phyloP scores from a whole-genome alignment of 306 rosid genomes.

The Astragalus glycyphyllos region DNA sequence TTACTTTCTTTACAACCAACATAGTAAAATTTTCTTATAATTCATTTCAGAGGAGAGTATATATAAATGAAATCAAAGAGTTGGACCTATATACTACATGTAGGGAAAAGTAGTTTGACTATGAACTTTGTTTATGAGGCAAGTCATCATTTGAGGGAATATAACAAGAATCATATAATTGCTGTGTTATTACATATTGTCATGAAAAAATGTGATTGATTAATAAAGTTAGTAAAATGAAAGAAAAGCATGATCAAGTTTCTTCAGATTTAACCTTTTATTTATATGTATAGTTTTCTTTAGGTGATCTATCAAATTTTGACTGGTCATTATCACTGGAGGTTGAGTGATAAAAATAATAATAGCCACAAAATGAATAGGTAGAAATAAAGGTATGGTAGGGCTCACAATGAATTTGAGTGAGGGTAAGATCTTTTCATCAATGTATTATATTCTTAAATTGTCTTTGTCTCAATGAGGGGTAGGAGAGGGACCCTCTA shows the following conservation, averaged over 20 bases:
- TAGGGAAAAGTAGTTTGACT: constrained; percentile 42
- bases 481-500: constrained; percentile 32
- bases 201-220: constrained; percentile 33
- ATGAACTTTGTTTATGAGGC: constrained; percentile 29
- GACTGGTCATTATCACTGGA: constrained; percentile 45
- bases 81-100: constrained; percentile 34
- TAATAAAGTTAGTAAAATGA: background rate
- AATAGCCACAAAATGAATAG: constrained; percentile 37
- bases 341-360: constrained; percentile 30
- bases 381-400: constrained; percentile 45
- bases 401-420: constrained; percentile 47
- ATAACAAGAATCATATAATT: constrained; percentile 36
- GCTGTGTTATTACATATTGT: constrained; percentile 11
- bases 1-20: no score
- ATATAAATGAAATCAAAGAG: background rate
- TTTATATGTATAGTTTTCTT: constrained; percentile 36
- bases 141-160: constrained; percentile 14
- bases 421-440: constrained; percentile 43
- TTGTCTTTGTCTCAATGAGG: constrained; percentile 62
- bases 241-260: constrained; percentile 25
- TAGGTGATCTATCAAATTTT: constrained; percentile 45
- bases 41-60: no score
- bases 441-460: constrained; percentile 50
- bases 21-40: no score
- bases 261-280: constrained; percentile 48